phyloP scores from a whole-genome alignment of 2,329 filamentous ascomycete species.

The Aureobasidium sp. region DNA sequence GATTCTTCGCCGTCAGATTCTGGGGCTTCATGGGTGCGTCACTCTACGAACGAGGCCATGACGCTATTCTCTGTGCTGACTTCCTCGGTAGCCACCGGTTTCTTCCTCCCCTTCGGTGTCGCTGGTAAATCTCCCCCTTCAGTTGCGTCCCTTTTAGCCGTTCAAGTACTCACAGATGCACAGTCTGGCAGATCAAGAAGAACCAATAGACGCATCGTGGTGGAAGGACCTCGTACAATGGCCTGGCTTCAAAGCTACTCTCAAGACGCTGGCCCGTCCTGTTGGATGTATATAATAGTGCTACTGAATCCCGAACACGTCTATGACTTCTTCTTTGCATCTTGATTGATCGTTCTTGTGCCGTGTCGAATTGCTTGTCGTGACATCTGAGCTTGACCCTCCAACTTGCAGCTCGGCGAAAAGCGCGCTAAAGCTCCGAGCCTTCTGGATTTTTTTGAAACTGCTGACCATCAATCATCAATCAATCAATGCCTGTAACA shows the following conservation, averaged over 20 bases:
- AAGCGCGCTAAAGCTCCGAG: slow-evolving; percentile 15
- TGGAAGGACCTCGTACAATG: slow-evolving; percentile 3
- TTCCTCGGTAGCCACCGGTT: slow-evolving; percentile 45
- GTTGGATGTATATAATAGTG: slow-evolving; percentile 17
- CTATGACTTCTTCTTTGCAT: background rate
- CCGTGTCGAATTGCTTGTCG: background rate
- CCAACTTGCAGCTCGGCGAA: slow-evolving; percentile 16
- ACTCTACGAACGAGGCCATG: background rate
- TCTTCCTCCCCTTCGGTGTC: slow-evolving; percentile 54
- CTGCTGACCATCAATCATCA: slow-evolving; percentile 18
- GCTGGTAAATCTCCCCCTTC: slow-evolving; percentile 47
- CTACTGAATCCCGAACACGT: slow-evolving; percentile 3
- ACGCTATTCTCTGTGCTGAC: slow-evolving; percentile 32
- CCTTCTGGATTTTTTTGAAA: slow-evolving; percentile 19
- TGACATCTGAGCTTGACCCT: slow-evolving; percentile 10
- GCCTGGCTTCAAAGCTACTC: background rate
- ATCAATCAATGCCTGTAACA: slow-evolving; percentile 19
- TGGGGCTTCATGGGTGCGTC: slow-evolving; percentile 68
- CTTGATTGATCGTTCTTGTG: background rate
- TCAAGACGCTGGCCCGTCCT: slow-evolving; percentile 7
- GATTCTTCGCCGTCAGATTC: slow-evolving; percentile 76
- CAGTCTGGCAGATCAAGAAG: slow-evolving; percentile 64
- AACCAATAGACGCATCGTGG: slow-evolving; percentile 35
- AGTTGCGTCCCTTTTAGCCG: no score
- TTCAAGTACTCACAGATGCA: slow-evolving; percentile 24